Base-by-base conservation (phyloP, 1,284 basidiomycete species). In the Malassezia sympodialis region DNA sequence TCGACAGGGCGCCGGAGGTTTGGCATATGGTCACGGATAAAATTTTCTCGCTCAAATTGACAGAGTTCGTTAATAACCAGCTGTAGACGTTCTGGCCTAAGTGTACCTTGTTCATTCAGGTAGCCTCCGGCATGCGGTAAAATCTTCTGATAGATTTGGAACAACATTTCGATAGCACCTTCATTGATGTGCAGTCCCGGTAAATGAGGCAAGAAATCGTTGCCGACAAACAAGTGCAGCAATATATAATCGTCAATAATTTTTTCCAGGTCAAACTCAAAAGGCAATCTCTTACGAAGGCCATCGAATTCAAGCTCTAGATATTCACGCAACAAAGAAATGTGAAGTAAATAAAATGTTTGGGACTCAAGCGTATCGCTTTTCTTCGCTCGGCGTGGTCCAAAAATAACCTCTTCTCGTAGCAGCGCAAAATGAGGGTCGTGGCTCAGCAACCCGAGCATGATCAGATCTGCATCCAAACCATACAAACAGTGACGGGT, bases 391-490 rank as follows among this genome's bases (percentile, higher is more conserved):
- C 65, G 78, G 53, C 84, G 79, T 12, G 88, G 86, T 15, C 93
- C 93, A 77, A 98, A 98, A 67, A 91, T 90, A 68, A 99, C 94
- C 77, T 99, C 93, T 77, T 99, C 94, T 60, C 94, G 84, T 65
- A 99, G 79, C 55, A 98, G 79, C 76, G 90, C 96, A 78, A 98
- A 98, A 78, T 99, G 94, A 3, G 94, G 94, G 76, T 99, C 94
- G 76, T 98, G 94, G 73, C 88, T 93, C 66, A 98, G 79, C 37
- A 99, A 79, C 34, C 90, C 90, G 67, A 99, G 81, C 94, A 99
- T 99, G 77, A 99, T 89, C 59, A 99, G 78, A 78, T 99, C 94
- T 49, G 94, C 94, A 74, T 99, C 94, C 32, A 99, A 83, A 41
- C 94, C 94, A 77, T 99, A 98, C 53, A 99, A 79, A 77, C 94